Conservation (phyloP, 2,329 filamentous ascomycete genomes). For the Alternaria brassicae region DNA sequence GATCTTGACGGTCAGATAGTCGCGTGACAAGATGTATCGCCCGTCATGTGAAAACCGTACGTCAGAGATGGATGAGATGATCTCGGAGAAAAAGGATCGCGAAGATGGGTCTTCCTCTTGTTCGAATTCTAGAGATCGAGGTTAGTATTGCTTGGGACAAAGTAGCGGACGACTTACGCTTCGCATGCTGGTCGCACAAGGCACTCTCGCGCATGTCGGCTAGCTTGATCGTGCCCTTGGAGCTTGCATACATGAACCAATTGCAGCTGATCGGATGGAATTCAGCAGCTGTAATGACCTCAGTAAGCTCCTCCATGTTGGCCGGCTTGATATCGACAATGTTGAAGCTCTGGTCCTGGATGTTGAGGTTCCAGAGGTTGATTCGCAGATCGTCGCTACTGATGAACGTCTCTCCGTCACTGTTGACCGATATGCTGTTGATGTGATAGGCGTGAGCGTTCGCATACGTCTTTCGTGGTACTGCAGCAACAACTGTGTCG, state of each 20-base stretch:
- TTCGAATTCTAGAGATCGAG: conserved; percentile 77
- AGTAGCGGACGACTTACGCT: conserved; percentile 70
- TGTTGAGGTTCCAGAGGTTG: conserved; percentile 99
- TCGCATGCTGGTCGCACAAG: conserved; percentile 92
- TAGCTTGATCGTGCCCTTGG: conserved; percentile 97
- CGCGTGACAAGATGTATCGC: conserved; percentile 94
- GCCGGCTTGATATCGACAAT: conserved; percentile 99
- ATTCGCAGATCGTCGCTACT: conserved; percentile 97
- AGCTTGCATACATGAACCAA: conserved; percentile 99
- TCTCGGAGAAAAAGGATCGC: conserved; percentile 99
- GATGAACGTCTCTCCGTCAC: conserved; percentile 98
- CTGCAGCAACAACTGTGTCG: conserved; percentile 96
- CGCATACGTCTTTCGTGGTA: conserved; percentile 93
- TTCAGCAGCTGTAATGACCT: conserved; percentile 97
- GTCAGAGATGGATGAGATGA: conserved; percentile 98
- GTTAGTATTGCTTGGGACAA: conserved; percentile 10
- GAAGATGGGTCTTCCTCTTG: conserved; percentile 97
- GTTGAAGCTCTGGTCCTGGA: conserved; percentile 99
- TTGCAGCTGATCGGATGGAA: conserved; percentile 98
- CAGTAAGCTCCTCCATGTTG: conserved; percentile 99
- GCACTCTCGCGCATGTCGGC: conserved; percentile 98
- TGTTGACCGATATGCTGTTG: conserved; percentile 99
- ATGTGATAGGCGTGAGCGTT: conserved; percentile 99
- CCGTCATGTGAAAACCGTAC: conserved; percentile 97
- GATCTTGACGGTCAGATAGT: conserved; percentile 99